These are phyloP conservation scores for Phialemonium atrogriseum DNA, from an alignment of 2,329 filamentous ascomycete genomes.

Conservation along the genomic window DNA sequence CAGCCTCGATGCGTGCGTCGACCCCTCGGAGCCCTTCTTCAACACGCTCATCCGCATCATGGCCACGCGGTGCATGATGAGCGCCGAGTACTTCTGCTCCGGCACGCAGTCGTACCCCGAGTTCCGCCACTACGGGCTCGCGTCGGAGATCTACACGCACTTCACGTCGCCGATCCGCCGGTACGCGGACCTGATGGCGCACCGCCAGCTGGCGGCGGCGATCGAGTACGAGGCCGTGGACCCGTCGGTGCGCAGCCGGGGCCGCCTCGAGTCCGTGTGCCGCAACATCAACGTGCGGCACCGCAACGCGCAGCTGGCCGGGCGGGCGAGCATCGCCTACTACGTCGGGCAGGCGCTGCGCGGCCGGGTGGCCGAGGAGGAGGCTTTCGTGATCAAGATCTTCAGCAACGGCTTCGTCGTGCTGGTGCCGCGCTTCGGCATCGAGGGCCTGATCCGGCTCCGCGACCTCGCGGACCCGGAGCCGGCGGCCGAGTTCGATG, in stretches of 20 bases:
- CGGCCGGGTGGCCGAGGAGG: slow-evolving; percentile 66
- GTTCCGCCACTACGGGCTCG: slow-evolving; percentile 94
- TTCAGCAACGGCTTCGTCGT: slow-evolving; percentile 98
- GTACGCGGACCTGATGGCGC: slow-evolving; percentile 92
- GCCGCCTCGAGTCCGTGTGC: slow-evolving; percentile 86
- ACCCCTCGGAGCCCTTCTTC: slow-evolving; percentile 82
- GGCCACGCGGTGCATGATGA: slow-evolving; percentile 98
- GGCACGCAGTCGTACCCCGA: slow-evolving; percentile 89
- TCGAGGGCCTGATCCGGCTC: slow-evolving; percentile 83
- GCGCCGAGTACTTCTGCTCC: slow-evolving; percentile 94
- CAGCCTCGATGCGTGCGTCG: slow-evolving; percentile 78
- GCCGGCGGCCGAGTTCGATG: slow-evolving; percentile 75
- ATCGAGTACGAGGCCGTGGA: slow-evolving; percentile 90
- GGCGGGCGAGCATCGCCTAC: slow-evolving; percentile 90
- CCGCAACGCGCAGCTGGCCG: slow-evolving; percentile 93
- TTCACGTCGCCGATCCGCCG: slow-evolving; percentile 96
- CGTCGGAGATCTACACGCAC: slow-evolving; percentile 95
- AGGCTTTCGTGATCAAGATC: slow-evolving; percentile 93
- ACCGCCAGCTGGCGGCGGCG: slow-evolving; percentile 88
- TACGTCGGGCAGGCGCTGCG: slow-evolving; percentile 96
- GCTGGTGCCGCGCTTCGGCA: slow-evolving; percentile 90
- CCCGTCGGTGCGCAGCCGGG: slow-evolving; percentile 69
- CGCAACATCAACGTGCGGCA: slow-evolving; percentile 98
- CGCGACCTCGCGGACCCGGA: slow-evolving; percentile 72
- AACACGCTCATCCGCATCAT: slow-evolving; percentile 97